phyloP scores from a whole-genome alignment of 352 stramenopile species.

The Pythium angustatum region DNA sequence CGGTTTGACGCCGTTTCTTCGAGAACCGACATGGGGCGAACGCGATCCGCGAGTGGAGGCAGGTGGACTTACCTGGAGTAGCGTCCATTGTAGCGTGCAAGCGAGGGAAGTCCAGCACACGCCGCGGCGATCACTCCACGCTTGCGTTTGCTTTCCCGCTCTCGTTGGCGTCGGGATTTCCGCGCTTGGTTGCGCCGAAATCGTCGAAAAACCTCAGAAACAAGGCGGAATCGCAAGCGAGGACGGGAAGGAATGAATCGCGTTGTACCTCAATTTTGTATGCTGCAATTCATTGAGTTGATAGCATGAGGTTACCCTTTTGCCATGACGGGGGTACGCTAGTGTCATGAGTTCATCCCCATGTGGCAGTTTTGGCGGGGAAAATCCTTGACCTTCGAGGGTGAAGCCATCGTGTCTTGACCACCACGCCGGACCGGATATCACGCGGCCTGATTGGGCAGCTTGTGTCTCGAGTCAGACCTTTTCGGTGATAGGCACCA shows the following conservation, averaged over 20 bases:
- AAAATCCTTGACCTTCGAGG: not conserved
- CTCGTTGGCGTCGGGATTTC: constrained; percentile 24
- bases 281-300: constrained; percentile 59
- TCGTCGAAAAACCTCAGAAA: constrained; percentile 25
- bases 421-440: not conserved
- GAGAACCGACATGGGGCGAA: not conserved
- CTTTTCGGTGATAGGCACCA: not conserved
- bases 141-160: constrained; percentile 14
- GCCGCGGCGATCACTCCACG: not conserved
- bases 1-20: constrained; percentile 2
- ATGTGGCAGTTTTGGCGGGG: constrained; percentile 5
- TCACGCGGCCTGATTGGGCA: not conserved
- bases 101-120: not conserved
- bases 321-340: constrained; percentile 11
- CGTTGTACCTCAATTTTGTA: constrained; percentile 45
- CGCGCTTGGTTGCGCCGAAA: constrained; percentile 19
- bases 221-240: constrained; percentile 5
- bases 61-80: constrained; percentile 16
- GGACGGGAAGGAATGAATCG: constrained; percentile 31
- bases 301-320: constrained; percentile 9
- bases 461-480: not conserved
- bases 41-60: not conserved
- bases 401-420: constrained; percentile 20
- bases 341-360: not conserved
- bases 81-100: constrained; percentile 20